Base-by-base conservation (phyloP, 1,139 yeast genomes). In the Pichiaceae sp. region DNA sequence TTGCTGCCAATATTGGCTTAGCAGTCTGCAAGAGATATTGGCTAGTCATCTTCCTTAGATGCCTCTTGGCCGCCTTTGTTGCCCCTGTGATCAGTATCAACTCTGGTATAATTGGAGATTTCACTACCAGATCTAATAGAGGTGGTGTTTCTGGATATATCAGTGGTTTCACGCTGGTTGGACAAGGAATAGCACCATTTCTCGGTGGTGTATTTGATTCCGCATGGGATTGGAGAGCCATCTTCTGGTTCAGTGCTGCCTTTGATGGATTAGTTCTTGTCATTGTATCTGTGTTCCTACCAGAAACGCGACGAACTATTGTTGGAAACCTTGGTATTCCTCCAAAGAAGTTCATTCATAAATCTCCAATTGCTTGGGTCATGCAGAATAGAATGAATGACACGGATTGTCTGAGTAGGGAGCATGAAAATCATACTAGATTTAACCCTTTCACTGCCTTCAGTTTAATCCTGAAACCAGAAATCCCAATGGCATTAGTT, bases 211-310 rank as follows among this genome's bases (percentile, higher is more conserved):
- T 70, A 0, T 56, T 84, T 25, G 71, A 78, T 2, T 59, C 72
- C 3, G 36, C 72, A 63, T 72, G 80, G 64, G 69, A 72, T 11
- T 84, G 94, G 93, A 66, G 86, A 41, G 77, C 86, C 0, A 75
- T 83, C 17, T 85, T 84, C 50, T 78, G 86, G 75, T 80, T 83
- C 43, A 58, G 82, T 36, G 76, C n/a, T n/a, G n/a, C n/a, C 81
- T 71, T 78, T 4, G 68, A 78, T 15, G 76, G 77, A 1, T 40
- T 58, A 1, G 57, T 69, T 8, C 49, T 68, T 1, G 6, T 64
- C 0, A 29, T 63, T 2, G 64, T 66, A 1, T 51, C 67, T 2
- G 17, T 76, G 1, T 35, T 68, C 0, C 52, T 83, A 9, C 94
- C 94, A 1, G 95, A 85, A 50, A 84, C 95, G 0, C 74, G 72